Percentiles rank a stretch among this genome's conserved stretches.
These are phyloP conservation scores for Heterobasidion occidentale DNA, from an alignment of 1,284 basidiomycete genomes.

Conservation along the genomic window DNA sequence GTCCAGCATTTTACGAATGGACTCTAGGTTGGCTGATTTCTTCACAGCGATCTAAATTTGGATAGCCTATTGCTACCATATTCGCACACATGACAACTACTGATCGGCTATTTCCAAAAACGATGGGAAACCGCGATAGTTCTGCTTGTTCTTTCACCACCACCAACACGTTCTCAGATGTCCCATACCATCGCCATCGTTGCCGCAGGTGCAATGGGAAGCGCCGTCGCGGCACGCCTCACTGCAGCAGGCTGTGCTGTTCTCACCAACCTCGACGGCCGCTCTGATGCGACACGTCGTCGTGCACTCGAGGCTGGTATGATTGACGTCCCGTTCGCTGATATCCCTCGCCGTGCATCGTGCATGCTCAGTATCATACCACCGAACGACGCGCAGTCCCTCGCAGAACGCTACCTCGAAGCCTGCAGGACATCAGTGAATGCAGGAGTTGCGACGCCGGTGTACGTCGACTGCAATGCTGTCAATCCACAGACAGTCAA, in stretches of 20 bases:
- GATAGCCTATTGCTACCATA: too few relatives aligned
- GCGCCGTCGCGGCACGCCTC: conserved; percentile 35
- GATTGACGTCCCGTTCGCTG: conserved; percentile 35
- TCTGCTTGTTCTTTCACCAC: background rate
- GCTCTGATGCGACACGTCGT: conserved; percentile 36
- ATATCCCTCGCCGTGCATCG: conserved; percentile 34
- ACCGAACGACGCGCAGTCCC: conserved; percentile 40
- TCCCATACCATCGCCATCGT: conserved; percentile 31
- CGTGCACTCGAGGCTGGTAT: conserved; percentile 48
- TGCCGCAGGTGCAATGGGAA: conserved; percentile 36
- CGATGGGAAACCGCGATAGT: too few relatives aligned
- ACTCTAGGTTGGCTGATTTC: too few relatives aligned
- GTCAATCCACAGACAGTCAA: conserved; percentile 44
- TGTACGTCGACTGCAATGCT: conserved; percentile 57
- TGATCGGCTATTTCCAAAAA: background rate
- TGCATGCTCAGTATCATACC: conserved; percentile 53
- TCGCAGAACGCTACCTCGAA: conserved; percentile 36
- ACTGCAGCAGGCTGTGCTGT: conserved; percentile 36
- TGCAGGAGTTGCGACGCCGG: conserved; percentile 12
- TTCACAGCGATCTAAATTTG: too few relatives aligned
- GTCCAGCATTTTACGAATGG: too few relatives aligned
- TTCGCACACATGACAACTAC: too few relatives aligned
- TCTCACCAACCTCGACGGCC: conserved; percentile 41
- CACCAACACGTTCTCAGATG: background rate
- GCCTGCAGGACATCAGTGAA: conserved; percentile 13